Conservation (phyloP, 805 yeast species). For the Maudiozyma barnettii region DNA sequence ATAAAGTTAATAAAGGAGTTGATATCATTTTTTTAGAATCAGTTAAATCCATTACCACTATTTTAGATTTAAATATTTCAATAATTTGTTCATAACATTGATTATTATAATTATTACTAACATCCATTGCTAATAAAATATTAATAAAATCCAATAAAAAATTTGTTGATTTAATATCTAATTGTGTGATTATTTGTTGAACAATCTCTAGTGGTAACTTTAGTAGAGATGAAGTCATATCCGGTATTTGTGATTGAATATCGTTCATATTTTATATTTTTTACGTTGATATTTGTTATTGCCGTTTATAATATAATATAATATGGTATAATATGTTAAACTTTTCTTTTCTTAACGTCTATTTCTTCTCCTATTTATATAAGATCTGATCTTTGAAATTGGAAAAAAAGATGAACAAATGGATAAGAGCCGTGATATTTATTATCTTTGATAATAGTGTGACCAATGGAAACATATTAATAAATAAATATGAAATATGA, state of each 20-base stretch:
- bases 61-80: background rate
- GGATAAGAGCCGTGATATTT: too few relatives aligned
- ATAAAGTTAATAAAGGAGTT: background rate
- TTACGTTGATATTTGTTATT: too few relatives aligned
- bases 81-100: constrained; percentile 2
- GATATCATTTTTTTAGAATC: background rate
- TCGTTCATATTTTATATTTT: background rate
- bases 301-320: too few relatives aligned
- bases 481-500: too few relatives aligned
- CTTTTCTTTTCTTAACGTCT: too few relatives aligned
- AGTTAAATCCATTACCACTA: background rate
- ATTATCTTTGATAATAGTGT: too few relatives aligned
- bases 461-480: too few relatives aligned
- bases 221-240: background rate
- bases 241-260: background rate
- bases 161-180: constrained; percentile 4
- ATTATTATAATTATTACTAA: background rate
- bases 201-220: constrained; percentile 7
- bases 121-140: constrained; percentile 4
- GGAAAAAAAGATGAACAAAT: too few relatives aligned
- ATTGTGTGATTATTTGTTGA: constrained; percentile 6
- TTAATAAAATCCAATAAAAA: constrained; percentile 9
- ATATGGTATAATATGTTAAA: too few relatives aligned
- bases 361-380: too few relatives aligned
- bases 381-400: too few relatives aligned